Base-by-base conservation (phyloP, 345 rosid genomes). In the Erodium maritimum region DNA sequence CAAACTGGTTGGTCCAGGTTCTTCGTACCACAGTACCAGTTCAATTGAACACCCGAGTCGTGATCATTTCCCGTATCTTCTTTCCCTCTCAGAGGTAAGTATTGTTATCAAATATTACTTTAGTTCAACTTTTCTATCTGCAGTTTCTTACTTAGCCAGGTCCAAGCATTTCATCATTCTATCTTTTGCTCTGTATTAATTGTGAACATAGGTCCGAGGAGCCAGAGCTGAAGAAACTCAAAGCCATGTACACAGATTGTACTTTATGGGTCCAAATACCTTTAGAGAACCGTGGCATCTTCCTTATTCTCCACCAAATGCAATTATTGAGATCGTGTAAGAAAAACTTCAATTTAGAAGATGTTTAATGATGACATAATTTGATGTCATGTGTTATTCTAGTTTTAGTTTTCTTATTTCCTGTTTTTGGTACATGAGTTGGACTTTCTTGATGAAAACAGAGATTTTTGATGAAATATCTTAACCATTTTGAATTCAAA, bases 261-360 rank as follows among this genome's bases (percentile, higher is more conserved):
- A 86, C 70, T 91, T 87, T 71, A 83, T 85, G 95, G 97, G 97
- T 69, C 98, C 96, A 55, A 88, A 88, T 71, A 86, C 90, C 65
- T 88, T 91, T 65, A 84, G 96, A 77, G 98, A 91, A 63, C 98
- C 95, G 20, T 91, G 98, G 98, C 90, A 89, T 76, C 94, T 93
- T 72, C 99, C 96, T 50, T 89, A 88, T 64, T 84, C 94, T 63
- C 96, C 88, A 60, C 89, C 99, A 2, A 77, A 82, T 80, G 81
- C 94, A 61, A 87, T 89, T 71, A 87, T 86, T 63, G 91, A 86
- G 74, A 86, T 89, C 55, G 96, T 93, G 99, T 89, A 83, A 84
- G 99, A 19, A 68, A 29, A 29, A 29, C 8, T 29, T 29, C 37
- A 5, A 29, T 11, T 29, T 29, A 29, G 37, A 29, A 29, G 37